Conservation (phyloP, 2,329 filamentous ascomycete genomes). For the Lojkania enalia region DNA sequence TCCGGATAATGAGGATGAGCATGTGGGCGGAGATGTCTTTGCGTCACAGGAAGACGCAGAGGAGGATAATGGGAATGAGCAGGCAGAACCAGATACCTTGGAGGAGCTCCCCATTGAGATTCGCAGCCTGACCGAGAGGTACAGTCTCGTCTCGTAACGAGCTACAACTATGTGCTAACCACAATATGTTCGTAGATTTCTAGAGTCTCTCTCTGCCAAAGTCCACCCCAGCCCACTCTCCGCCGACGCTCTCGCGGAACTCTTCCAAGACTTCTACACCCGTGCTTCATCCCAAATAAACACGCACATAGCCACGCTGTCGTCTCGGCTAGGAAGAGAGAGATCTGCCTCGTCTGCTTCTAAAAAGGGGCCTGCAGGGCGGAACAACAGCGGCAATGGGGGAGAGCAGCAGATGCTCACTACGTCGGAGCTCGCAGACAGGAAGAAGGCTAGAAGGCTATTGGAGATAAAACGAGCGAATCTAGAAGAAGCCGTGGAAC, state of each 20-base stretch:
- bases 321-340: slow-evolving; percentile 72
- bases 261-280: slow-evolving; percentile 94
- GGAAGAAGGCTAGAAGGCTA: slow-evolving; percentile 75
- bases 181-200: slow-evolving; percentile 64
- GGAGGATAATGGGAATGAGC: slow-evolving; percentile 30
- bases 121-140: slow-evolving; percentile 86
- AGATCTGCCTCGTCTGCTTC: slow-evolving; percentile 52
- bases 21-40: slow-evolving; percentile 46
- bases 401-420: slow-evolving; percentile 86
- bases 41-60: slow-evolving; percentile 43
- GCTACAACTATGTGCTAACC: not conserved
- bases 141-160: slow-evolving; percentile 18
- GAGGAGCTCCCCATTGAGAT: slow-evolving; percentile 95
- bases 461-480: slow-evolving; percentile 76
- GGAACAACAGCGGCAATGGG: slow-evolving; percentile 39
- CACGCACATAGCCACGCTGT: slow-evolving; percentile 82
- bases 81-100: slow-evolving; percentile 65
- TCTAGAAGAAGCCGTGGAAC: slow-evolving; percentile 89
- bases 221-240: slow-evolving; percentile 82
- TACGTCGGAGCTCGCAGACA: slow-evolving; percentile 76
- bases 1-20: slow-evolving; percentile 36
- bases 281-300: slow-evolving; percentile 79
- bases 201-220: slow-evolving; percentile 85
- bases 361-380: slow-evolving; percentile 48
- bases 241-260: slow-evolving; percentile 77